Evolutionary conservation across 192 early-diverging fungal species (phyloP).

Genomic region (Chytriomyces hyalinus): DNA sequence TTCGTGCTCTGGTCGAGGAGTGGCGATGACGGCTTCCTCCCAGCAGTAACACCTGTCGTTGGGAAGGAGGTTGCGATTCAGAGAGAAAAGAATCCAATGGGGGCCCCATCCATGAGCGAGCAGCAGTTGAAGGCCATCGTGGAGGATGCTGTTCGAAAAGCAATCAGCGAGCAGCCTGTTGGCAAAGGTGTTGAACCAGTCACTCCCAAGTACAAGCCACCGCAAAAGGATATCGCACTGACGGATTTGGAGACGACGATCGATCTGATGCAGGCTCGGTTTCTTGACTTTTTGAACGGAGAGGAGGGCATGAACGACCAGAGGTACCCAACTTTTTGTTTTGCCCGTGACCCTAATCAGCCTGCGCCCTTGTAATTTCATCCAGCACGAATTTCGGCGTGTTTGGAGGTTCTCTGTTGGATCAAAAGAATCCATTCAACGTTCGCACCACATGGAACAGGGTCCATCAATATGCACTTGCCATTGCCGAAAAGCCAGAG

Average conservation of each 20-base stretch:
- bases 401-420: slow-evolving; percentile 32
- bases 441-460: slow-evolving; percentile 26
- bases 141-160: background rate
- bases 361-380: background rate
- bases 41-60: too few relatives aligned
- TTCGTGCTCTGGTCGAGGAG: background rate
- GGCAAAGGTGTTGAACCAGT: too few relatives aligned
- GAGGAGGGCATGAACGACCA: slow-evolving; percentile 13
- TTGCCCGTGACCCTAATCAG: too few relatives aligned
- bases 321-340: background rate
- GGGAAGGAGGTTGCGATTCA: too few relatives aligned
- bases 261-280: slow-evolving; percentile 29
- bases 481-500: background rate
- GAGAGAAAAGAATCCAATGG: too few relatives aligned
- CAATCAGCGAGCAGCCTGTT: background rate
- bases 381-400: slow-evolving; percentile 25
- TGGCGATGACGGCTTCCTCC: background rate
- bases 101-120: too few relatives aligned
- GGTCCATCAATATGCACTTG: slow-evolving; percentile 21
- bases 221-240: slow-evolving; percentile 4
- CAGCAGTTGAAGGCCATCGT: background rate
- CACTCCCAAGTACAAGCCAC: background rate
- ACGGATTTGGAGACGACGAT: slow-evolving; percentile 21
- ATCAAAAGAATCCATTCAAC: slow-evolving; percentile 9
- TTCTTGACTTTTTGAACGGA: slow-evolving; percentile 35